phyloP scores from a whole-genome alignment of 108 stramenopile genomes.

The Cyclostephanos invisitatus region DNA sequence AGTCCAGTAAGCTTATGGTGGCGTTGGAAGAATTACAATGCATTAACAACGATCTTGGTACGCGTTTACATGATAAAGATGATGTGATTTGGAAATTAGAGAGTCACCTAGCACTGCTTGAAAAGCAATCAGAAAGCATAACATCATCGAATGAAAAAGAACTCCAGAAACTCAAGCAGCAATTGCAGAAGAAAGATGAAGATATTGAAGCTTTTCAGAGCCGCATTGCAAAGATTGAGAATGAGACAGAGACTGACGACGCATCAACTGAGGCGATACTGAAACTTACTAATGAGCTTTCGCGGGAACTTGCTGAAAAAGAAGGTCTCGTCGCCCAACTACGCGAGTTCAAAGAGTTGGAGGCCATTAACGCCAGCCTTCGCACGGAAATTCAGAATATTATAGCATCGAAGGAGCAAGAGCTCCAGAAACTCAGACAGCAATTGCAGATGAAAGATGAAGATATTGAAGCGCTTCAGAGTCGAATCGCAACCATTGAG shows the following conservation, averaged over 20 bases:
- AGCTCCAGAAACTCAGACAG: constrained; percentile 3
- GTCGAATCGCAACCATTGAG: constrained; percentile 4
- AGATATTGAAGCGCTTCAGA: constrained; percentile 9
- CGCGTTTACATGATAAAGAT: constrained; percentile 25
- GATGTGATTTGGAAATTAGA: constrained; percentile 22
- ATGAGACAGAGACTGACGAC: too few relatives aligned
- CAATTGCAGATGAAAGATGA: constrained; percentile 21
- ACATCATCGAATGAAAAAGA: constrained; percentile 10
- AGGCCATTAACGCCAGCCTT: constrained; percentile 34
- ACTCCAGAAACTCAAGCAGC: constrained; percentile 12
- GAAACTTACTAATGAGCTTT: not conserved
- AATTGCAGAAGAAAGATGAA: constrained; percentile 4
- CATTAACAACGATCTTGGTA: constrained; percentile 34
- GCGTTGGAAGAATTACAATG: constrained; percentile 42
- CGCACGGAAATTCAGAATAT: constrained; percentile 19
- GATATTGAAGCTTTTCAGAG: constrained; percentile 5
- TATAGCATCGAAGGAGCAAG: constrained; percentile 7
- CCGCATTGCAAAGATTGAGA: too few relatives aligned
- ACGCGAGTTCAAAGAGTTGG: constrained; percentile 10
- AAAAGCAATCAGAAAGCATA: constrained; percentile 16
- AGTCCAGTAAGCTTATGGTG: constrained; percentile 23
- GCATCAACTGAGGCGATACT: too few relatives aligned
- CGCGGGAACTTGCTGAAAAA: constrained; percentile 4
- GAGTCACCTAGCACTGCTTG: constrained; percentile 7
- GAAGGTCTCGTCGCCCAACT: not conserved